Evolutionary conservation across 2,329 filamentous ascomycete species (phyloP).

Genomic region (Pseudocercospora musae): DNA sequence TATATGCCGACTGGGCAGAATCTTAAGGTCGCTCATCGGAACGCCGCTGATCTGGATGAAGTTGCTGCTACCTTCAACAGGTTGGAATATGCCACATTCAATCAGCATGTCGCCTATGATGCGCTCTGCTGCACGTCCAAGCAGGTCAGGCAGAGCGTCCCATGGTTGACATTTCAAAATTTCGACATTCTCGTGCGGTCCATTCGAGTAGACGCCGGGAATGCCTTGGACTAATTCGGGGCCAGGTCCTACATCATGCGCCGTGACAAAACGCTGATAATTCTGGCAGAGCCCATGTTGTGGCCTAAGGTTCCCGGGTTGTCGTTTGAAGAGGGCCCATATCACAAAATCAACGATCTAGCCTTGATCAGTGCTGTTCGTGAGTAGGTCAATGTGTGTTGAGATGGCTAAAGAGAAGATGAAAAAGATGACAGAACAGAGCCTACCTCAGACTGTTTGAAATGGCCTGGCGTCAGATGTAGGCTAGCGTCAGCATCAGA

Average conservation of each 20-base stretch:
- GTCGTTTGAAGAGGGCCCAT: conserved; percentile 69
- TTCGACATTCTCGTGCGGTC: conserved; percentile 68
- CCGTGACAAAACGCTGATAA: conserved; percentile 55
- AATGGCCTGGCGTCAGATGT: conserved; percentile 24
- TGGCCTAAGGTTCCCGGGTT: conserved; percentile 51
- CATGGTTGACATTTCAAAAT: conserved; percentile 68
- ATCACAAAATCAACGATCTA: conserved; percentile 56
- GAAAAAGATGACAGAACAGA: conserved; percentile 16
- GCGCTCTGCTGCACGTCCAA: conserved; percentile 71
- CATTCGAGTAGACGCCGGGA: conserved; percentile 61
- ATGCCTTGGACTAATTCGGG: conserved; percentile 49
- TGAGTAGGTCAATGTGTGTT: conserved; percentile 1
- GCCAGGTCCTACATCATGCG: conserved; percentile 30
- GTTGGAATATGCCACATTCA: conserved; percentile 71
- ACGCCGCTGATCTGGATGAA: conserved; percentile 76
- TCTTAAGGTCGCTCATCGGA: conserved; percentile 51
- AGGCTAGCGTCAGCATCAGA: conserved; percentile 28
- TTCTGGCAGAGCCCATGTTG: conserved; percentile 82
- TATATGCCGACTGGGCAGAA: not conserved
- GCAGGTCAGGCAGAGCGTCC: conserved; percentile 68
- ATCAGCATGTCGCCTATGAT: conserved; percentile 76
- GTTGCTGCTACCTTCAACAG: conserved; percentile 60
- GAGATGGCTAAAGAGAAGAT: conserved; percentile 44
- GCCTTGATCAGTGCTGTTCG: conserved; percentile 19
- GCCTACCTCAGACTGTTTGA: conserved; percentile 45